Percentiles rank a stretch among this genome's conserved stretches.
These are phyloP conservation scores for Ustilago lituana DNA, from an alignment of 1,284 basidiomycete species.

Conservation along the genomic window DNA sequence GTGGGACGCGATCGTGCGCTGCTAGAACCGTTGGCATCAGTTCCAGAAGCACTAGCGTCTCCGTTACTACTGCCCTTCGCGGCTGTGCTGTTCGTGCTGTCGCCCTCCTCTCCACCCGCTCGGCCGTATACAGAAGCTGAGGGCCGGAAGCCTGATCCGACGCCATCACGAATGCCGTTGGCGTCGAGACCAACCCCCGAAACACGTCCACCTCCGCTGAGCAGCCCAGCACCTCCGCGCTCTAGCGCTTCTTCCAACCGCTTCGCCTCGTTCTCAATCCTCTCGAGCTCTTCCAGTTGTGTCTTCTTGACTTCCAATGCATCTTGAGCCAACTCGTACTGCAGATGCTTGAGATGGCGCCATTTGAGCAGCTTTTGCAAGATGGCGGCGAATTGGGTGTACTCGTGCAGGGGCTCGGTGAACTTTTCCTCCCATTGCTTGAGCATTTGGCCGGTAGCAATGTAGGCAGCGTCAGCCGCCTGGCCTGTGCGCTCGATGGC, in stretches of 20 bases:
- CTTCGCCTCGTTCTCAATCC: slow-evolving; percentile 87
- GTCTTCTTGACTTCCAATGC: slow-evolving; percentile 85
- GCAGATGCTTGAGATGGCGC: slow-evolving; percentile 97
- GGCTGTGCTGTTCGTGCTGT: not conserved
- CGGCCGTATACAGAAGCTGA: slow-evolving; percentile 30
- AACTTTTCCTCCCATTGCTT: slow-evolving; percentile 76
- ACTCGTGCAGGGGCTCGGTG: slow-evolving; percentile 95
- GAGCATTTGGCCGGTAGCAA: slow-evolving; percentile 76
- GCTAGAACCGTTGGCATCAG: not conserved
- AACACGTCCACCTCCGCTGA: slow-evolving; percentile 16
- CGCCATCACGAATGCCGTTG: slow-evolving; percentile 44
- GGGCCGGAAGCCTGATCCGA: slow-evolving; percentile 40
- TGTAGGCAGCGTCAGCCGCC: slow-evolving; percentile 91
- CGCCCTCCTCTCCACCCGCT: slow-evolving; percentile 26
- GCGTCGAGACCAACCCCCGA: slow-evolving; percentile 36
- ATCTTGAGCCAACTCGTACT: slow-evolving; percentile 96
- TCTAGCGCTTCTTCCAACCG: slow-evolving; percentile 86
- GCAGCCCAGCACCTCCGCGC: slow-evolving; percentile 54
- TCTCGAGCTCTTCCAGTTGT: slow-evolving; percentile 87
- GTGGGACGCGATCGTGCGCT: slow-evolving; percentile 21
- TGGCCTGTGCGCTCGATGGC: slow-evolving; percentile 93
- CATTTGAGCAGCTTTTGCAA: slow-evolving; percentile 93
- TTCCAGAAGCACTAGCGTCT: not conserved
- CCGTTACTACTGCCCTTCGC: not conserved
- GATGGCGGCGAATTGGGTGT: slow-evolving; percentile 90